These are phyloP conservation scores for Fusarium veterinarium DNA, from an alignment of 2,329 filamentous ascomycete species.

Conservation along the genomic window DNA sequence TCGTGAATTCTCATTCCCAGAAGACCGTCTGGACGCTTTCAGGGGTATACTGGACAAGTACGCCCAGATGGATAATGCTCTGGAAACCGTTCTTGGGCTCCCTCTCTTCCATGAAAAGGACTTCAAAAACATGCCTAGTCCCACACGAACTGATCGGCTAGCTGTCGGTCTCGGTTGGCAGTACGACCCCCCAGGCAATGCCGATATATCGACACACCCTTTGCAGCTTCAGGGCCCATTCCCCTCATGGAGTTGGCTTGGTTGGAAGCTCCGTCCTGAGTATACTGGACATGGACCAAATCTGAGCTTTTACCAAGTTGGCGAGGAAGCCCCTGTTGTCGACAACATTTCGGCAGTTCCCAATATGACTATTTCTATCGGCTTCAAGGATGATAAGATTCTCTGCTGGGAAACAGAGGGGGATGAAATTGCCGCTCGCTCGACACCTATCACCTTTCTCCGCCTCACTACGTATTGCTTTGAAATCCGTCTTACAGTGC, in stretches of 20 bases:
- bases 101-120: constrained; percentile 51
- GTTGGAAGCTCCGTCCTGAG: constrained; percentile 48
- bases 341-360: constrained; percentile 48
- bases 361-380: constrained; percentile 49
- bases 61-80: constrained; percentile 40
- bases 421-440: constrained; percentile 46
- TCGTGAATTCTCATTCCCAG: constrained; percentile 42
- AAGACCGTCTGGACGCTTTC: constrained; percentile 52
- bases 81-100: constrained; percentile 49
- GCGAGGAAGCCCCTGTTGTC: constrained; percentile 43
- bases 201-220: constrained; percentile 37
- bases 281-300: constrained; percentile 41
- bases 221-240: constrained; percentile 45
- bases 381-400: constrained; percentile 49
- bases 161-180: constrained; percentile 52
- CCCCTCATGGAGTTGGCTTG: constrained; percentile 55
- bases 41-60: constrained; percentile 48
- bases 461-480: constrained; percentile 52
- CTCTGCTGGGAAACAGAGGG: constrained; percentile 52
- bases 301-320: constrained; percentile 49
- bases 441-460: constrained; percentile 47
- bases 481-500: constrained; percentile 43
- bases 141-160: constrained; percentile 50
- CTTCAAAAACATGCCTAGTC: constrained; percentile 44
- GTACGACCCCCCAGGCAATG: constrained; percentile 41